Evolutionary conservation across 192 early-diverging fungal species (phyloP).

Genomic region (Entomortierella beljakovae): DNA sequence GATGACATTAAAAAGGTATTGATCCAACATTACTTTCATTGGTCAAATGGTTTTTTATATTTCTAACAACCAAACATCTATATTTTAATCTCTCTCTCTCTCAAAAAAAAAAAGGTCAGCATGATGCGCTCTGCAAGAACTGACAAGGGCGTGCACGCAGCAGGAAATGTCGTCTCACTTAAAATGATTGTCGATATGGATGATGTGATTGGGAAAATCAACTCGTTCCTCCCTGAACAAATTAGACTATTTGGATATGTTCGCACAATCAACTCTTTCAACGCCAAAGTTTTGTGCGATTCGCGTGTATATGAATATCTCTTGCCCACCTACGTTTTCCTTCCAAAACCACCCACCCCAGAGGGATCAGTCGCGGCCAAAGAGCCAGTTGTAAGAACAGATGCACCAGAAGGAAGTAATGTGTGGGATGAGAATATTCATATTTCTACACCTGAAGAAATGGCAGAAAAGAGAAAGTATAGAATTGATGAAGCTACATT

Average conservation of each 20-base stretch:
- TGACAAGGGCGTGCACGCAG: conserved; percentile 99
- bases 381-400: conserved; percentile 17
- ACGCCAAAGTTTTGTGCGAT: conserved; percentile 93
- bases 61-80: no score
- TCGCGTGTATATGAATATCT: conserved; percentile 97
- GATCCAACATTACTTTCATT: neutral
- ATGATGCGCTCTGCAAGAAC: conserved; percentile 95
- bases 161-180: conserved; percentile 92
- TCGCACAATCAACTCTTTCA: conserved; percentile 79
- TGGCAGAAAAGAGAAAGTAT: conserved; percentile 70
- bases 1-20: conserved; percentile 78
- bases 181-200: conserved; percentile 89
- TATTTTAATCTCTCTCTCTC: no score
- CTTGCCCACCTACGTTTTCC: conserved; percentile 91
- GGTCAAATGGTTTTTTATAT: no score
- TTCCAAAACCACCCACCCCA: conserved; percentile 51
- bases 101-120: no score
- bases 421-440: conserved; percentile 51
- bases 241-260: conserved; percentile 82
- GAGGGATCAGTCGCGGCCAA: neutral
- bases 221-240: conserved; percentile 84
- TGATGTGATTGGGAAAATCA: conserved; percentile 83
- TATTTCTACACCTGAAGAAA: conserved; percentile 68
- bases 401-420: conserved; percentile 39
- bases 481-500: conserved; percentile 73